phyloP scores from a whole-genome alignment of 345 rosid genomes.

The Salix exigua region DNA sequence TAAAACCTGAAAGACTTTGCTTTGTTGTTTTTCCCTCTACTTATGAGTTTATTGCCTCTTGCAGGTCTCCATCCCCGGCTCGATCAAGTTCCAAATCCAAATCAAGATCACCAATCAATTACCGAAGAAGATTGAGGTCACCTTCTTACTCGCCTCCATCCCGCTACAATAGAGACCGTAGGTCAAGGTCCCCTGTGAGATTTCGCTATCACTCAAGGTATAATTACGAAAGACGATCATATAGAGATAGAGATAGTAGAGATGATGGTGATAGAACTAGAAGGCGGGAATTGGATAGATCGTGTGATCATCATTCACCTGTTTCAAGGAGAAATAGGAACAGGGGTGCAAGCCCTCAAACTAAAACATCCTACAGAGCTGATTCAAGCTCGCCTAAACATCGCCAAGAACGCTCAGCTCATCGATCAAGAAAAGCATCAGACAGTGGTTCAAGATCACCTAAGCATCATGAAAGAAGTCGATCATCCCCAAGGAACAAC shows the following conservation, averaged over 20 bases:
- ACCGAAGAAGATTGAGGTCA: conserved; percentile 59
- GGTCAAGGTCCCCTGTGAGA: conserved; percentile 69
- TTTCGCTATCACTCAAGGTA: conserved; percentile 51
- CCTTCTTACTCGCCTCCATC: conserved; percentile 64
- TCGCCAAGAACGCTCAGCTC: conserved; percentile 49
- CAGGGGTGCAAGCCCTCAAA: conserved; percentile 64
- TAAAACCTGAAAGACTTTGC: not conserved
- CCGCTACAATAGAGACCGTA: conserved; percentile 51
- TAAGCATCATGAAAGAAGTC: conserved; percentile 41
- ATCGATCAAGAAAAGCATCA: conserved; percentile 43
- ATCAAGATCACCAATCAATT: conserved; percentile 68
- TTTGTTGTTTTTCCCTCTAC: not conserved
- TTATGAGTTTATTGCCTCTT: conserved; percentile 6
- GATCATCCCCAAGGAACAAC: conserved; percentile 52
- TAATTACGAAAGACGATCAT: conserved; percentile 51
- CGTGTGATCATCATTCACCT: conserved; percentile 49
- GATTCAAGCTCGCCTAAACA: conserved; percentile 60
- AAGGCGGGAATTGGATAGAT: conserved; percentile 52
- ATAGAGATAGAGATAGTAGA: conserved; percentile 64
- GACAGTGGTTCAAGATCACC: conserved; percentile 63
- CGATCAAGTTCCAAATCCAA: conserved; percentile 67
- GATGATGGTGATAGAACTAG: conserved; percentile 44
- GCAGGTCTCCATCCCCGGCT: conserved; percentile 73
- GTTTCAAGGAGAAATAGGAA: conserved; percentile 66
- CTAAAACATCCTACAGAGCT: conserved; percentile 44